Evolutionary conservation across 371 early-diverging fungal genomes (phyloP), one percentile per base, ranked within the genome.

Genomic region (Mortierella sp.): DNA sequence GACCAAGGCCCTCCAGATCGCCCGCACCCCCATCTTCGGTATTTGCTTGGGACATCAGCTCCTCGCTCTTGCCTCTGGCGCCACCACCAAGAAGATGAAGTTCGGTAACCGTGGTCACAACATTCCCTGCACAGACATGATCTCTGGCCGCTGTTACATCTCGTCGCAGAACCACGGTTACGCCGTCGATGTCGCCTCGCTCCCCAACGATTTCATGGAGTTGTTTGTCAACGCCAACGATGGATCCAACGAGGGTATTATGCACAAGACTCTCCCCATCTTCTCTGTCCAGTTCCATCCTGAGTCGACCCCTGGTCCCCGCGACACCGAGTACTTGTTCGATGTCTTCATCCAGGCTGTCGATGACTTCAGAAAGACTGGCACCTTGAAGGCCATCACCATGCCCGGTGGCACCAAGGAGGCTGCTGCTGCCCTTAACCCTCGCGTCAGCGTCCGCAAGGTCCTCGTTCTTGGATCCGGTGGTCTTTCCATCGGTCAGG

Each of bases 201-300:
- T 99, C 65, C 93, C 96, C 14, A 86, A 89, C 9, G 94, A 91
- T 52, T 97, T 95, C 93, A 90, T 93, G 88, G 98, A 97, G 89
- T 93, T 96, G 60, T 99, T 98, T 90, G 95, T 97, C 79, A 99
- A 99, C 83, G 98, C 99, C 81, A 99, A 99, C 89, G 99, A 99
- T 88, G 96, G 96, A 7, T 96, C 98, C 47, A 99, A 99, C 93
- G 99, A 99, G 90, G 99, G 99, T 83, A 97, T 98, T 78, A 93
- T 95, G 88, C 97, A 98, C 92, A 93, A 90, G 77, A 88, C 93
- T 5, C 87, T 97, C 38, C 99, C 99, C 31, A 96, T 95, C 90
- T 98, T 97, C 89, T 96, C 97, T 60, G 99, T 99, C 14, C 99
- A 99, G 90, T 99, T 99, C 94, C 99, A 99, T 91, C 99, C 99